Evolutionary conservation across 2,329 filamentous ascomycete species (phyloP).

Genomic region (Pseudopithomyces chartarum): DNA sequence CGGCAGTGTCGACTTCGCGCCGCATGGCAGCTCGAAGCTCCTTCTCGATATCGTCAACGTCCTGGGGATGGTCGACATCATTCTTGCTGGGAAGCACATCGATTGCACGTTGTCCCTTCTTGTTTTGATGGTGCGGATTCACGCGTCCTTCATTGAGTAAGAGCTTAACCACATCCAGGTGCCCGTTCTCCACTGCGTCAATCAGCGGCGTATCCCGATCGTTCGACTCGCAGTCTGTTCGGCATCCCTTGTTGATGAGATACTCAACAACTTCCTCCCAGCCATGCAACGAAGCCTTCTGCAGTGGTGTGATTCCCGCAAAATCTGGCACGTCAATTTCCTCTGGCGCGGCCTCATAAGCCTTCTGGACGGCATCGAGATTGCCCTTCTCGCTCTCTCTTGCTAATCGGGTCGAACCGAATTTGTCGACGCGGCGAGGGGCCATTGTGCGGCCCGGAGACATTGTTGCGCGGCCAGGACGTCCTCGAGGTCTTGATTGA

Average conservation of each 20-base stretch:
- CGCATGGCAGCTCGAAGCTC: conserved; percentile 65
- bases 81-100: conserved; percentile 66
- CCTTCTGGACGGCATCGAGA: conserved; percentile 75
- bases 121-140: conserved; percentile 88
- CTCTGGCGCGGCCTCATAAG: conserved; percentile 78
- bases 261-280: conserved; percentile 86
- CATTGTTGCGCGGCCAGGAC: conserved; percentile 64
- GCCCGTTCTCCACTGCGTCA: conserved; percentile 94
- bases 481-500: conserved; percentile 53
- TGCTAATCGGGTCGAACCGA: conserved; percentile 89
- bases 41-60: conserved; percentile 80
- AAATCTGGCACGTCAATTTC: conserved; percentile 91
- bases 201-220: conserved; percentile 88
- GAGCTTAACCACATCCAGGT: conserved; percentile 84
- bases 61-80: conserved; percentile 58
- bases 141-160: conserved; percentile 79
- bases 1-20: conserved; percentile 51
- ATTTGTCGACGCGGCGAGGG: conserved; percentile 88
- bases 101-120: conserved; percentile 89
- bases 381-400: conserved; percentile 87
- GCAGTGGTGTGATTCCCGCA: conserved; percentile 93
- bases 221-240: conserved; percentile 76
- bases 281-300: conserved; percentile 89
- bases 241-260: conserved; percentile 81
- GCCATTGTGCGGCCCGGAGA: conserved; percentile 63